phyloP scores from a whole-genome alignment of 2,329 filamentous ascomycete genomes.

The Saccharata proteae region DNA sequence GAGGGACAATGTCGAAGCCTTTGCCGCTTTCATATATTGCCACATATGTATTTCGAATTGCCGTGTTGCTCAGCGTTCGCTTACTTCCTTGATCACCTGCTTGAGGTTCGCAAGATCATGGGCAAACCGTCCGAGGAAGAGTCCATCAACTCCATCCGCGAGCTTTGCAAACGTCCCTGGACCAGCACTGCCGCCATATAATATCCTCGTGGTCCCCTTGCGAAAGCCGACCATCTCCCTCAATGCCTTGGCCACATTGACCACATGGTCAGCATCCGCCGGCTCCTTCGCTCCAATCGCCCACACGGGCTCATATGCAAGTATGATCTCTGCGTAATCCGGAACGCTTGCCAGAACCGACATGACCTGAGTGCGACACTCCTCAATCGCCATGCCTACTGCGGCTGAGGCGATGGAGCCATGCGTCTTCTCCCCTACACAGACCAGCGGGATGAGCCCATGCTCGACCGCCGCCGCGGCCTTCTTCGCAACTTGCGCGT shows the following conservation, averaged over 20 bases:
- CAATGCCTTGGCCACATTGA: conserved; percentile 55
- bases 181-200: conserved; percentile 76
- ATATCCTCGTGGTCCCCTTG: conserved; percentile 50
- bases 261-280: conserved; percentile 60
- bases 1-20: no score
- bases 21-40: background rate
- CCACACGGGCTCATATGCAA: conserved; percentile 85
- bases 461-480: conserved; percentile 55
- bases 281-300: conserved; percentile 67
- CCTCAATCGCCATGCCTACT: conserved; percentile 48
- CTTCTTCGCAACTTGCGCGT: conserved; percentile 54
- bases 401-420: conserved; percentile 33
- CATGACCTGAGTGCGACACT: conserved; percentile 55
- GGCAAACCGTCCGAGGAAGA: conserved; percentile 72
- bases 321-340: conserved; percentile 53
- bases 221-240: conserved; percentile 42
- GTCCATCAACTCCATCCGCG: conserved; percentile 59
- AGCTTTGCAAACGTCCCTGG: conserved; percentile 62
- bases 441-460: conserved; percentile 65
- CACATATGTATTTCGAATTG: no score
- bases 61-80: conserved; percentile 22
- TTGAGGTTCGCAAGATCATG: conserved; percentile 63
- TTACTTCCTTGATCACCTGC: conserved; percentile 61
- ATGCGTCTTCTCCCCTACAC: conserved; percentile 59
- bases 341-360: conserved; percentile 51